Conservation (phyloP, 345 rosid species). For the Eucalyptus regnans region DNA sequence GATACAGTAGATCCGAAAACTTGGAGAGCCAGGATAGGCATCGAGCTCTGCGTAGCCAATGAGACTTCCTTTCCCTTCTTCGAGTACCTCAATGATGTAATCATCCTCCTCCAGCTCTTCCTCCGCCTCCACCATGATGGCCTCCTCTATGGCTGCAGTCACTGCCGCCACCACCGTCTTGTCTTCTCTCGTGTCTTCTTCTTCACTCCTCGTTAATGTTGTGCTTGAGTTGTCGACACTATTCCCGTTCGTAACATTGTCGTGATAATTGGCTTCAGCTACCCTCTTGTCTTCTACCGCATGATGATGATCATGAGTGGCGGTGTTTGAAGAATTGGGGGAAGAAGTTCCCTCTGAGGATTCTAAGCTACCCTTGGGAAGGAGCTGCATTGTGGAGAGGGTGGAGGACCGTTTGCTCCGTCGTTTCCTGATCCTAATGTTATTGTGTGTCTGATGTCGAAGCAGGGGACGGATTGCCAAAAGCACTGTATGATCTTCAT, state of each 20-base stretch:
- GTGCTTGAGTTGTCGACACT: neutral
- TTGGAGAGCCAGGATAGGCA: slow-evolving; percentile 22
- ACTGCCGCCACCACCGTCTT: neutral
- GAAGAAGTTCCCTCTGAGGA: neutral
- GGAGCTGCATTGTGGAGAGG: neutral
- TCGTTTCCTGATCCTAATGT: neutral
- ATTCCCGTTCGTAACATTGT: neutral
- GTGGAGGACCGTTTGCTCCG: neutral
- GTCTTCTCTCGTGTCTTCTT: neutral
- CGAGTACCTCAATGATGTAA: neutral
- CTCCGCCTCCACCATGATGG: neutral
- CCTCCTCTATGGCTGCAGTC: neutral
- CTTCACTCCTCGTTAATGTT: neutral
- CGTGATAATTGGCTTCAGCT: neutral
- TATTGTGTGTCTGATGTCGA: neutral
- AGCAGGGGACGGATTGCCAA: neutral
- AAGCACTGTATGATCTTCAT: neutral
- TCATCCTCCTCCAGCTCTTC: neutral
- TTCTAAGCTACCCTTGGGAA: neutral
- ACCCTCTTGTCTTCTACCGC: neutral
- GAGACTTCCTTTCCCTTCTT: neutral
- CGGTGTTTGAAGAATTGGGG: neutral
- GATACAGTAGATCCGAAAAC: slow-evolving; percentile 32
- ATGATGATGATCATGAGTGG: neutral
- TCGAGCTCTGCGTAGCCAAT: slow-evolving; percentile 3